A percentile compares a stretch with the other conserved stretches of the same genome.
These are phyloP conservation scores for Wickerhamiella kurtzmanii DNA, from an alignment of 805 yeast species.

Conservation along the genomic window DNA sequence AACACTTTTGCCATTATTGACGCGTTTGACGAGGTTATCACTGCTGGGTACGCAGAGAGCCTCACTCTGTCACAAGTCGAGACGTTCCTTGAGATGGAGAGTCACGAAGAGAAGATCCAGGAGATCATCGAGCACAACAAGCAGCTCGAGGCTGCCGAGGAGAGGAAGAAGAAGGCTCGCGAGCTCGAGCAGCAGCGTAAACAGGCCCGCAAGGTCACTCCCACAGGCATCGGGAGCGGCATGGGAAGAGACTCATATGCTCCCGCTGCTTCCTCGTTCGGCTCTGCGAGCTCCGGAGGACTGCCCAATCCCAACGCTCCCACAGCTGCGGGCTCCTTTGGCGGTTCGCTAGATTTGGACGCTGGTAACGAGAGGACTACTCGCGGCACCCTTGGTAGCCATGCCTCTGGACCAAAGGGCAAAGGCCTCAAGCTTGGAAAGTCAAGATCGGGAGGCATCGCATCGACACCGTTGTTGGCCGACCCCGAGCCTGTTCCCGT, in stretches of 20 bases:
- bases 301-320: background rate
- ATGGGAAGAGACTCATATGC: background rate
- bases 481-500: conserved; percentile 22
- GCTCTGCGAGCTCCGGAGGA: background rate
- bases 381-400: background rate
- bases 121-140: conserved; percentile 94
- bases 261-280: background rate
- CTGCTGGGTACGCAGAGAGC: conserved; percentile 82
- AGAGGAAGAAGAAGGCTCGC: conserved; percentile 88
- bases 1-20: conserved; percentile 78
- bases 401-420: conserved; percentile 34
- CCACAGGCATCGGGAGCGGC: conserved; percentile 5
- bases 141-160: conserved; percentile 93
- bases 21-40: conserved; percentile 89
- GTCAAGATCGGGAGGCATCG: conserved; percentile 22
- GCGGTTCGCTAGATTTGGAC: background rate
- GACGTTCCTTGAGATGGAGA: conserved; percentile 91
- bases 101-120: conserved; percentile 96
- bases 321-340: conserved; percentile 4
- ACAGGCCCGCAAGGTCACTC: conserved; percentile 23
- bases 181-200: conserved; percentile 49
- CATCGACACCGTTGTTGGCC: conserved; percentile 22
- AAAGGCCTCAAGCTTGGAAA: conserved; percentile 73
- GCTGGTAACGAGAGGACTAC: conserved; percentile 1
- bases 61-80: conserved; percentile 67